Evolutionary conservation across 1,284 basidiomycete genomes (phyloP).

Genomic region (Irpex sp.): DNA sequence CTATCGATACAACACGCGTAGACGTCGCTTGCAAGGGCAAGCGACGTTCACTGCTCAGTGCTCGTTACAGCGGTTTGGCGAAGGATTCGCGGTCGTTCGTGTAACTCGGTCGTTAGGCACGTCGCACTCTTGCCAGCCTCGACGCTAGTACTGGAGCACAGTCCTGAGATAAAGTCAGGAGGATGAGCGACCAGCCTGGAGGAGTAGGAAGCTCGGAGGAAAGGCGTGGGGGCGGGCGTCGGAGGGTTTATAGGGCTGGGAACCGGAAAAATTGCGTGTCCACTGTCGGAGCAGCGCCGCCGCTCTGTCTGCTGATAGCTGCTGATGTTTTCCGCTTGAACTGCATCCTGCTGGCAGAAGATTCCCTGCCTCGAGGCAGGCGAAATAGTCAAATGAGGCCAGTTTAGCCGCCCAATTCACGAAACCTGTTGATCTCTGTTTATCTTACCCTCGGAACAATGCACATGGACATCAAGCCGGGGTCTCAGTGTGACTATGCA

Average conservation of each 20-base stretch:
- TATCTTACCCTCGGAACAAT: background rate
- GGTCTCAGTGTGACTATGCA: no score
- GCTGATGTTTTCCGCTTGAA: background rate
- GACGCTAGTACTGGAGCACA: background rate
- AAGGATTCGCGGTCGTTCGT: background rate
- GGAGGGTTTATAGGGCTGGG: background rate
- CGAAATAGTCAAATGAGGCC: background rate
- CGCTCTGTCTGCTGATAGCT: background rate
- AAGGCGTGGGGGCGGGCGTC: background rate
- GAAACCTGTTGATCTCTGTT: slow-evolving; percentile 3
- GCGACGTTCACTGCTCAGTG: no score
- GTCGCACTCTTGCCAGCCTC: background rate
- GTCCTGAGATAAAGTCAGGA: background rate
- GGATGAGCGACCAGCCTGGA: background rate
- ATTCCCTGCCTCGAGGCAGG: background rate
- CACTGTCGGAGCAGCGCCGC: background rate
- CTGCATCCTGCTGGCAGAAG: background rate
- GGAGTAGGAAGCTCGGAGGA: background rate
- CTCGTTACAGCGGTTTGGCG: background rate
- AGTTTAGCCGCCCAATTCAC: slow-evolving; percentile 14
- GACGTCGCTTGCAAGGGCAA: background rate
- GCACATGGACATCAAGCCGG: no score
- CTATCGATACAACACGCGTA: background rate
- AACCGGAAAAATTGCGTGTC: background rate
- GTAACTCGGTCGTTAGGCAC: background rate